Conservation (phyloP, 2,329 filamentous ascomycete genomes). For the Pyricularia pennisetigena region DNA sequence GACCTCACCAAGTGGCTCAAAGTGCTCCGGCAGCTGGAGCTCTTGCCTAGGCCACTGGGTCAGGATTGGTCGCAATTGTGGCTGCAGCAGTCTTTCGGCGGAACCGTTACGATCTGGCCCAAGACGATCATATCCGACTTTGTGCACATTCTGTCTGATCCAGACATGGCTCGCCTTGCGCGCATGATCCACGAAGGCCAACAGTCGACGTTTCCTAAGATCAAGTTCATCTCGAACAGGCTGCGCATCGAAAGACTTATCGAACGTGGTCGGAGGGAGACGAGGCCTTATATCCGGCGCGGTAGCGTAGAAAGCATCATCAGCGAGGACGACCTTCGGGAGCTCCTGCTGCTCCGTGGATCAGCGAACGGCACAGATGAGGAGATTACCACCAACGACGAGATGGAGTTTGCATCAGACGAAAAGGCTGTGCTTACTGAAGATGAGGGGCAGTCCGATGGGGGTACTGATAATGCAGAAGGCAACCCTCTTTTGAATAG, state of each 20-base stretch:
- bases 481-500: background rate
- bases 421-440: background rate
- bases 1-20: conserved; percentile 97
- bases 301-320: conserved; percentile 50
- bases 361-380: background rate
- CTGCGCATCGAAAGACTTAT: conserved; percentile 69
- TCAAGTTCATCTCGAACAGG: conserved; percentile 84
- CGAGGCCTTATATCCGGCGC: conserved; percentile 34
- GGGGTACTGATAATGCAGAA: background rate
- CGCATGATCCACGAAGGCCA: conserved; percentile 87
- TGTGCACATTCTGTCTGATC: conserved; percentile 76
- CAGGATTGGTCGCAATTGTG: conserved; percentile 97
- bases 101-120: conserved; percentile 95
- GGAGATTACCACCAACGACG: conserved; percentile 3
- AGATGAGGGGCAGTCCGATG: background rate
- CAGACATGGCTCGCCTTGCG: conserved; percentile 62
- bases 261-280: conserved; percentile 47
- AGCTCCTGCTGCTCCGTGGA: conserved; percentile 24
- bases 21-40: conserved; percentile 82
- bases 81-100: conserved; percentile 79
- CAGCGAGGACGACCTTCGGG: conserved; percentile 49
- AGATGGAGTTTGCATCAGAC: conserved; percentile 3
- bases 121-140: conserved; percentile 73
- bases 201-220: conserved; percentile 79
- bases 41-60: conserved; percentile 79